phyloP scores from a whole-genome alignment of 306 rosid genomes.

The Quercus dentata region DNA sequence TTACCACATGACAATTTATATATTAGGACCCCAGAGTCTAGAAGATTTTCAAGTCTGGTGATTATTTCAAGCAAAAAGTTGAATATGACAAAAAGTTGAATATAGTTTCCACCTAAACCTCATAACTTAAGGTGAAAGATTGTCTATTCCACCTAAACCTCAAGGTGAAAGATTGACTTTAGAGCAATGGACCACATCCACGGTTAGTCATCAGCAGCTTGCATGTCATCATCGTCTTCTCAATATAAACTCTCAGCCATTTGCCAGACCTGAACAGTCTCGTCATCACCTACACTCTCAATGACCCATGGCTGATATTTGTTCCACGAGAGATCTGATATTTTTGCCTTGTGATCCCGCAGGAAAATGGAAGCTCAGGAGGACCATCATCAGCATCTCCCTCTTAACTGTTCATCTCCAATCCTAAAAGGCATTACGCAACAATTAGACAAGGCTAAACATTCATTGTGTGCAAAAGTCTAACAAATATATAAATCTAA shows the following conservation, averaged over 20 bases:
- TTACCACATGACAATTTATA: background rate
- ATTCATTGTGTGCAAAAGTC: background rate
- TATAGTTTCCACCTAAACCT: background rate
- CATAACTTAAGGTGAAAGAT: background rate
- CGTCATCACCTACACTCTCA: conserved; percentile 82
- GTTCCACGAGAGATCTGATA: conserved; percentile 94
- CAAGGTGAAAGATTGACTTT: background rate
- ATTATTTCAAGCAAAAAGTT: background rate
- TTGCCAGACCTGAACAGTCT: conserved; percentile 86
- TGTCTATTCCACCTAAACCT: background rate
- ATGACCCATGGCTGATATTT: conserved; percentile 71
- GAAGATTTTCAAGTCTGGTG: background rate
- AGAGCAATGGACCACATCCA: background rate
- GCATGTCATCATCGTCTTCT: conserved; percentile 35
- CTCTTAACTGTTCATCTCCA: conserved; percentile 78
- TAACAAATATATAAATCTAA: background rate
- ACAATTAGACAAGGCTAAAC: background rate
- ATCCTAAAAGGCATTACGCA: conserved; percentile 35
- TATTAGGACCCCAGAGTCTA: background rate
- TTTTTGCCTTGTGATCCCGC: conserved; percentile 91
- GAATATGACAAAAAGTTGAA: background rate
- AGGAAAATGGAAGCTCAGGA: conserved; percentile 79
- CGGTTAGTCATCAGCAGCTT: conserved; percentile 17
- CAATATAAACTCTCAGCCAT: conserved; percentile 65
- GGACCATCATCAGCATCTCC: conserved; percentile 91